These are phyloP conservation scores for Sorghum bicolor DNA, from an alignment of 176 grass and related monocot genomes.

Conservation along the genomic window Sorghum_bicolor_NCBIv3 NC_012871.2:48983001-48983500, in stretches of 20 bases:
- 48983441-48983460: neutral
- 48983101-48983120: neutral
- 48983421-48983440: neutral
- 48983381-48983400: too few species aligned
- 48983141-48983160: neutral
- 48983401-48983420: neutral
- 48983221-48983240: neutral
- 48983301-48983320: neutral
- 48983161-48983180: neutral
- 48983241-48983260: neutral
- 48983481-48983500: too few species aligned
- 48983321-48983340: neutral
- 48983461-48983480: neutral
- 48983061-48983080: neutral
- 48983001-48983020: constrained; percentile 17
- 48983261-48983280: neutral
- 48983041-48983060: constrained; percentile 24
- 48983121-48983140: neutral
- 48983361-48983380: too few species aligned
- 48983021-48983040: constrained; percentile 27
- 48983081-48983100: neutral
- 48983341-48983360: too few species aligned
- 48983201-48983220: neutral
- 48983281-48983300: neutral
- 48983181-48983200: neutral